Percentiles rank a stretch among this genome's conserved stretches.
These are phyloP conservation scores for Achaetomium macrosporum DNA, from an alignment of 2,329 filamentous ascomycete genomes.

Conservation along the genomic window DNA sequence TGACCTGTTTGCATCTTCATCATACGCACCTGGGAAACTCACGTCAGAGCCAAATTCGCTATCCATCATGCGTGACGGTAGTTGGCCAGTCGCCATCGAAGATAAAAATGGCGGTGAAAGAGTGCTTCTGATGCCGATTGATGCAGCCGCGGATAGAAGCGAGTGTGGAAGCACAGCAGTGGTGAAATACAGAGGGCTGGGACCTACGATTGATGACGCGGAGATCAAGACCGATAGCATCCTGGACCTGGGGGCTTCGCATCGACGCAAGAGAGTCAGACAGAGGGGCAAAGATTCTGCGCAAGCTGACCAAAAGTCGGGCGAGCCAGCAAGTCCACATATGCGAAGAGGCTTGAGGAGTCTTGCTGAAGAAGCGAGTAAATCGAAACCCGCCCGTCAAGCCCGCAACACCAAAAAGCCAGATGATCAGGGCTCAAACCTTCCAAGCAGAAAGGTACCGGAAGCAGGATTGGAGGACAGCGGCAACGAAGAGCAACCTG, in stretches of 20 bases:
- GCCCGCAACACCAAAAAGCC: background rate
- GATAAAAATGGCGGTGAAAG: background rate
- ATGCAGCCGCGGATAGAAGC: background rate
- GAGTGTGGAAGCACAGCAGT: background rate
- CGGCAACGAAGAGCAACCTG: conserved; percentile 17
- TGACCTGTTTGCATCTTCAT: background rate
- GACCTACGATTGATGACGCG: no score
- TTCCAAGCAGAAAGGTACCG: background rate
- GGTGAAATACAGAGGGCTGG: background rate
- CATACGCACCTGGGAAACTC: background rate
- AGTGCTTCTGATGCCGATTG: background rate
- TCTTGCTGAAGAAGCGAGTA: background rate
- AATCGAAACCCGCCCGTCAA: background rate
- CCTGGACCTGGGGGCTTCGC: background rate
- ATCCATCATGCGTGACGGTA: background rate
- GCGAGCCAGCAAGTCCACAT: background rate
- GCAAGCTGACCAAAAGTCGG: background rate
- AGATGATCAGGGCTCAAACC: background rate
- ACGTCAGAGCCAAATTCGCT: background rate
- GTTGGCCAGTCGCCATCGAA: no score
- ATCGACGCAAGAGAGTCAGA: background rate
- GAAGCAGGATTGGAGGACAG: background rate
- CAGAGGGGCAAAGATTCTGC: no score
- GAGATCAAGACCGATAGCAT: no score
- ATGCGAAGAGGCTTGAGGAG: background rate